Evolutionary conservation across 352 stramenopile genomes (phyloP).

Genomic region (Globisporangium uncinulatum): DNA sequence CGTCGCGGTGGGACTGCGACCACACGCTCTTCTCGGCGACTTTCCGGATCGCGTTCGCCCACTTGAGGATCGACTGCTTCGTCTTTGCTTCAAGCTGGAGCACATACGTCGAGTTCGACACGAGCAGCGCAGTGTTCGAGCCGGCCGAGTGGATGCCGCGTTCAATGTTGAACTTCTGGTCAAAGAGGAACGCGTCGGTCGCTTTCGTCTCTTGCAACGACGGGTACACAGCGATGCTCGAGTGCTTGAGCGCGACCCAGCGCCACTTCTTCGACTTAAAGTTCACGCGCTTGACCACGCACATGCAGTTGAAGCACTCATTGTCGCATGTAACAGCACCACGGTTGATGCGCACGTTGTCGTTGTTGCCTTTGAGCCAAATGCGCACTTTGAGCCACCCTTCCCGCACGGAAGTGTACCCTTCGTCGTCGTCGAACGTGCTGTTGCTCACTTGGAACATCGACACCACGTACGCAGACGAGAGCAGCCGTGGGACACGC

Average conservation of each 20-base stretch:
- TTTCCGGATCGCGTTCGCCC: slow-evolving; percentile 81
- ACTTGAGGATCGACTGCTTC: slow-evolving; percentile 75
- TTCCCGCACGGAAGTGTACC: slow-evolving; percentile 71
- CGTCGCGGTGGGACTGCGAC: slow-evolving; percentile 74
- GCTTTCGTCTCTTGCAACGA: slow-evolving; percentile 69
- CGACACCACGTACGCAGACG: slow-evolving; percentile 64
- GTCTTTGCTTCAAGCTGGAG: slow-evolving; percentile 79
- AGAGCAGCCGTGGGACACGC: slow-evolving; percentile 51
- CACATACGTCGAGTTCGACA: slow-evolving; percentile 83
- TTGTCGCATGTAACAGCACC: slow-evolving; percentile 76
- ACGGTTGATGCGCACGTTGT: slow-evolving; percentile 82
- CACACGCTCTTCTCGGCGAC: slow-evolving; percentile 61
- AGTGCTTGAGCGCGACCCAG: slow-evolving; percentile 82
- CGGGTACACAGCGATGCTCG: slow-evolving; percentile 70
- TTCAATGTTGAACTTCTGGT: slow-evolving; percentile 79
- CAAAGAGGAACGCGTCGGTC: slow-evolving; percentile 71
- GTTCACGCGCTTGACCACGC: slow-evolving; percentile 79
- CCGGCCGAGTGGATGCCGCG: slow-evolving; percentile 70
- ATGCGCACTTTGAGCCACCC: slow-evolving; percentile 79
- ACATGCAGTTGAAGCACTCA: slow-evolving; percentile 88
- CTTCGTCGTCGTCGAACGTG: slow-evolving; percentile 83
- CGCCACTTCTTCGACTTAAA: slow-evolving; percentile 78
- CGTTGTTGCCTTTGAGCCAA: slow-evolving; percentile 81
- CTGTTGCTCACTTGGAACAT: slow-evolving; percentile 82
- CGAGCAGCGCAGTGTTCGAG: slow-evolving; percentile 68